phyloP scores from a whole-genome alignment of 257 asterid species.

The Plantago ovata region DNA sequence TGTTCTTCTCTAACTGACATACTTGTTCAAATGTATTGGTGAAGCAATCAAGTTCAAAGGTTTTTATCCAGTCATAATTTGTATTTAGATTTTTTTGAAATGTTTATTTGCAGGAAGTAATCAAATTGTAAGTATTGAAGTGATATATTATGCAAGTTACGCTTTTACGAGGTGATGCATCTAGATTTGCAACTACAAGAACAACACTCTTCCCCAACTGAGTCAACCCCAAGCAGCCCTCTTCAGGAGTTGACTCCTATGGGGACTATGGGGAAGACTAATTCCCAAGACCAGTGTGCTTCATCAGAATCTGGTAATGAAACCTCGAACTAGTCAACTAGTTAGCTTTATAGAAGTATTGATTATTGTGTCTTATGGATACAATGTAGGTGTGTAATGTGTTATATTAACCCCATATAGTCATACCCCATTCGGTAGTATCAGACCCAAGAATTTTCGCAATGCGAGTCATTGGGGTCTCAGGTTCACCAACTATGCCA shows the following conservation, averaged over 20 bases:
- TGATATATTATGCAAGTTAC: conserved; percentile 20
- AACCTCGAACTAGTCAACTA: conserved; percentile 5
- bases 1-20: not conserved
- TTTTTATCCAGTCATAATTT: conserved; percentile 13
- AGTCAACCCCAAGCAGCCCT: conserved; percentile 33
- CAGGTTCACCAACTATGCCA: no score
- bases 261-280: conserved; percentile 47
- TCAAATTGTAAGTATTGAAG: conserved; percentile 30
- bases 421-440: no score
- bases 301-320: conserved; percentile 66
- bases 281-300: conserved; percentile 55
- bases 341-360: not conserved
- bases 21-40: not conserved
- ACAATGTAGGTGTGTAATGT: no score
- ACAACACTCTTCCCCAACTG: conserved; percentile 37
- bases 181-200: conserved; percentile 39
- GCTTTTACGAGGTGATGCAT: conserved; percentile 32
- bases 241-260: conserved; percentile 31
- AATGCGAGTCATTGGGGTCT: no score
- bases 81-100: conserved; percentile 31
- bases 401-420: no score
- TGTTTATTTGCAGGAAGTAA: conserved; percentile 24
- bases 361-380: no score
- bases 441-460: no score
- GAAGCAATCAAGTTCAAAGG: not conserved